phyloP scores from a whole-genome alignment of 2,329 filamentous ascomycete species.

The Achaetomium macrosporum region DNA sequence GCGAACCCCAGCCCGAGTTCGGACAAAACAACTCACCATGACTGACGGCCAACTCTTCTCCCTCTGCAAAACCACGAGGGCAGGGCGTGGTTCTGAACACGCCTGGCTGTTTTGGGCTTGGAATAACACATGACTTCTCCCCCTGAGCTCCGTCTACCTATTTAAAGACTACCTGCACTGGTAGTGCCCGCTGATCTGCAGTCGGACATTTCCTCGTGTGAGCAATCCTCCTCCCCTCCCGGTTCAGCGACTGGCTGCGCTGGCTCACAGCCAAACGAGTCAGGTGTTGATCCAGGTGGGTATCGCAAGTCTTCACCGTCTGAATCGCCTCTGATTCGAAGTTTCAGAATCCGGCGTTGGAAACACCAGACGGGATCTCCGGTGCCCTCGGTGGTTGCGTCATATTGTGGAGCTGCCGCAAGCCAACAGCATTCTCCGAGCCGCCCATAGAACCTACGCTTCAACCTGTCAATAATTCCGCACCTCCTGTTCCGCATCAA shows the following conservation, averaged over 20 bases:
- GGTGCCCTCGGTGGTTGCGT: conserved; percentile 13
- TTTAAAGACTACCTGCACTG: background rate
- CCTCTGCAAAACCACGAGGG: background rate
- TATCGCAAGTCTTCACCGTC: background rate
- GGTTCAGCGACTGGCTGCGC: background rate
- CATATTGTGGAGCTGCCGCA: conserved; percentile 15
- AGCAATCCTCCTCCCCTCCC: background rate
- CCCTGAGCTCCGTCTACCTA: background rate
- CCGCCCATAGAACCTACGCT: background rate
- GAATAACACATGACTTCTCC: background rate
- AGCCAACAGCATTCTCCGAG: conserved; percentile 1
- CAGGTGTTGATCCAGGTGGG: background rate
- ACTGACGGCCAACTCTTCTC: background rate
- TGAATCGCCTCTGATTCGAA: background rate
- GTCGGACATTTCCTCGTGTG: background rate
- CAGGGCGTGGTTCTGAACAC: background rate
- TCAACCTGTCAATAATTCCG: background rate
- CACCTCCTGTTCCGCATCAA: background rate
- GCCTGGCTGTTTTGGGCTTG: background rate
- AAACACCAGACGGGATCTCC: background rate
- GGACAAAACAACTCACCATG: conserved; percentile 8
- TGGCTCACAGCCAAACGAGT: background rate
- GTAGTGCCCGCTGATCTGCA: conserved; percentile 7
- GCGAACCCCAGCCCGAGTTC: background rate
- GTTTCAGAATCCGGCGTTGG: conserved; percentile 1